These are phyloP conservation scores for Raffaelea deltoideospora DNA, from an alignment of 2,329 filamentous ascomycete genomes.

Conservation along the genomic window DNA sequence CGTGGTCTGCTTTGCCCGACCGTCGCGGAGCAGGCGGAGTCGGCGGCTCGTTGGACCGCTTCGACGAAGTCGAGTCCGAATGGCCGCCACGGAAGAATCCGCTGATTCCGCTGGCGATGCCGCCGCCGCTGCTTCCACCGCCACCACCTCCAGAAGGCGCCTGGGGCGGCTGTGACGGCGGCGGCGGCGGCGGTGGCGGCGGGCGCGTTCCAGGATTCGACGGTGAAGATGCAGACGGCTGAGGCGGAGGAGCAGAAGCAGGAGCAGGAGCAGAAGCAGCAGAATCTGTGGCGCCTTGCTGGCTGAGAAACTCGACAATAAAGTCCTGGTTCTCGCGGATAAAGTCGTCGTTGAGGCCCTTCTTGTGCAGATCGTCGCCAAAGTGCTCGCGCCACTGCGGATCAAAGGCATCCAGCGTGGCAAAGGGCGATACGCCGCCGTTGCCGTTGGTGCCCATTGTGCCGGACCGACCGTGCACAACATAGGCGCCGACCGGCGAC, in stretches of 20 bases:
- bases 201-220: constrained; percentile 20
- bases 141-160: constrained; percentile 9
- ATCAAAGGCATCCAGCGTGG: constrained; percentile 48
- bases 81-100: constrained; percentile 17
- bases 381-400: constrained; percentile 50
- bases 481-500: constrained; percentile 1
- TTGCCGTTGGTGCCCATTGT: constrained; percentile 23
- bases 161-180: constrained; percentile 24
- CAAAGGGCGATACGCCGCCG: constrained; percentile 35
- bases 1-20: constrained; percentile 33
- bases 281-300: constrained; percentile 13
- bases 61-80: constrained; percentile 20
- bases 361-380: constrained; percentile 45
- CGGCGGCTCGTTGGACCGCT: constrained; percentile 31
- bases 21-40: constrained; percentile 46
- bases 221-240: neutral
- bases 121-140: no score
- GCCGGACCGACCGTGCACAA: constrained; percentile 21
- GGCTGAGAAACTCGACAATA: constrained; percentile 48
- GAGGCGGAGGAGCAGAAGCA: neutral
- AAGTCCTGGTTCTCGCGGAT: constrained; percentile 56
- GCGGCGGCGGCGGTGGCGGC: constrained; percentile 22
- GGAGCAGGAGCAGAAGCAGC: constrained; percentile 3
- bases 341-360: constrained; percentile 50
- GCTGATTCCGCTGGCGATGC: no score